phyloP scores from a whole-genome alignment of 805 yeast genomes.

The Ogataea populi-albae region DNA sequence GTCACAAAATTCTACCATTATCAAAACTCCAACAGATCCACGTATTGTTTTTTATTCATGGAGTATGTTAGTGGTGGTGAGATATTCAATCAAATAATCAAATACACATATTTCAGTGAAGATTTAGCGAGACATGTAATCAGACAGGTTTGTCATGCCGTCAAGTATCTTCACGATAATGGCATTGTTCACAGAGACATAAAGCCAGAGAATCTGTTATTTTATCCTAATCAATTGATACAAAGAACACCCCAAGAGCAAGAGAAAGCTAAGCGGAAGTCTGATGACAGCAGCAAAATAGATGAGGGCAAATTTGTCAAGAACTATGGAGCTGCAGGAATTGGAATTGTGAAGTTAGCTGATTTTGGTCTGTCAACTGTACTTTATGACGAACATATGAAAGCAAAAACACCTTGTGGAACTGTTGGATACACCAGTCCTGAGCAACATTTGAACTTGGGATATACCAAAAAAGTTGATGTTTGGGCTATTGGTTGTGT shows the following conservation, averaged over 20 bases:
- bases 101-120: constrained; percentile 73
- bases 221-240: constrained; percentile 49
- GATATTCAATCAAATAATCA: constrained; percentile 74
- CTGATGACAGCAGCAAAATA: constrained; percentile 57
- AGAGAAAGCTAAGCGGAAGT: constrained; percentile 43
- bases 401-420: constrained; percentile 71
- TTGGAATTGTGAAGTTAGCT: constrained; percentile 62
- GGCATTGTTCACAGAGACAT: constrained; percentile 79
- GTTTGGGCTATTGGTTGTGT: constrained; percentile 76
- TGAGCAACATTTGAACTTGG: constrained; percentile 59
- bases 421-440: constrained; percentile 78
- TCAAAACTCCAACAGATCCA: constrained; percentile 43
- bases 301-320: constrained; percentile 60
- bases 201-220: constrained; percentile 75
- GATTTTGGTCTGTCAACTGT: constrained; percentile 70
- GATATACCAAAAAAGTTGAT: constrained; percentile 65
- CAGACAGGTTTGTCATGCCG: constrained; percentile 65
- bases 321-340: constrained; percentile 59
- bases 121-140: constrained; percentile 71
- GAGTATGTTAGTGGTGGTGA: constrained; percentile 79
- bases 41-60: constrained; percentile 59
- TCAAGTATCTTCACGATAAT: constrained; percentile 68
- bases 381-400: constrained; percentile 38
- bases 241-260: constrained; percentile 41
- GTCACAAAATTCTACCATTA: constrained; percentile 54